Conservation (phyloP, 2,329 filamentous ascomycete genomes). For the Penicillium olsonii region DNA sequence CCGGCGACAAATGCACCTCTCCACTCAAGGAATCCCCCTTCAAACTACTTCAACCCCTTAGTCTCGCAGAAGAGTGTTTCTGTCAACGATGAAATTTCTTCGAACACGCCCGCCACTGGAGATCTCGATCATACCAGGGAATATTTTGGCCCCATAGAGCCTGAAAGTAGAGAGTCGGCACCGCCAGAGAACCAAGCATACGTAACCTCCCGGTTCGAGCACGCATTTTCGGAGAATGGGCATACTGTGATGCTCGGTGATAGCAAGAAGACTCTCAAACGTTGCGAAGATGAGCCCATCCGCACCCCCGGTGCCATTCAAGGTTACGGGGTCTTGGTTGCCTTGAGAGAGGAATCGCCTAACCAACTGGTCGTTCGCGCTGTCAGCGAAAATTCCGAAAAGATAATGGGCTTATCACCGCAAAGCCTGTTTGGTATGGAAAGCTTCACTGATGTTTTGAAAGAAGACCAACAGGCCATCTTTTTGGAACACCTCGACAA, state of each 20-base stretch:
- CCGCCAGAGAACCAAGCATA: background rate
- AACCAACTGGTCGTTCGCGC: slow-evolving; percentile 70
- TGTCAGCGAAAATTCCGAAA: slow-evolving; percentile 77
- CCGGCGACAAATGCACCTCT: background rate
- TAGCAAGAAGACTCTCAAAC: background rate
- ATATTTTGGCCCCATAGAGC: background rate
- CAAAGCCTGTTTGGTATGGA: slow-evolving; percentile 71
- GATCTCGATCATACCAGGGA: background rate
- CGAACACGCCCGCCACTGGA: background rate
- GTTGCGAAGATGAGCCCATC: slow-evolving; percentile 86
- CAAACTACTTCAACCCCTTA: background rate
- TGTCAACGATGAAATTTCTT: background rate
- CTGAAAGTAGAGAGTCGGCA: background rate
- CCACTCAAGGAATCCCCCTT: background rate
- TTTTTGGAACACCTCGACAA: slow-evolving; percentile 85
- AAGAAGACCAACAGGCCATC: slow-evolving; percentile 80
- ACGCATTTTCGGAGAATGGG: background rate
- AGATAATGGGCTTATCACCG: slow-evolving; percentile 75
- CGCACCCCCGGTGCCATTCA: slow-evolving; percentile 81
- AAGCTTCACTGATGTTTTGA: slow-evolving; percentile 80
- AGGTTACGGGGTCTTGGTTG: slow-evolving; percentile 74
- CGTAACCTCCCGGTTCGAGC: background rate
- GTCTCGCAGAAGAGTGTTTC: background rate
- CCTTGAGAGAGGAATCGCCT: slow-evolving; percentile 63
- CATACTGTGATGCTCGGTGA: background rate